Evolutionary conservation across 1,139 yeast genomes (phyloP), one percentile per base, ranked within the genome.

Genomic region (Pichia sp.): DNA sequence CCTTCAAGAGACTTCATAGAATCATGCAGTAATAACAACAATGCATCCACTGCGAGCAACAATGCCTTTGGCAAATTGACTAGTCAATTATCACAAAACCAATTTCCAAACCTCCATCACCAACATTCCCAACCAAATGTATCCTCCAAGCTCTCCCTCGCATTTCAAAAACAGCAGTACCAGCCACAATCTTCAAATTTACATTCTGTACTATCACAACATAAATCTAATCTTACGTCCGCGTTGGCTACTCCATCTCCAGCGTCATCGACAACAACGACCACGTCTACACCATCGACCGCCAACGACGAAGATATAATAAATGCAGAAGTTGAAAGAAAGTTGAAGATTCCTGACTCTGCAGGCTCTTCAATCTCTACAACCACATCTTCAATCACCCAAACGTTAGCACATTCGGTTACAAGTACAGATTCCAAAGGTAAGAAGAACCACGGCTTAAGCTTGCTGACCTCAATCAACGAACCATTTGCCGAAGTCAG

Each of bases 131-230:
- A 21, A 32, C 42, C 42, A 28, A 8, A 18, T 33, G 17, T 32
- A 10, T 17, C 30, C 8, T 62, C 66, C 2, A 61, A 62, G 37
- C 46, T 62, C n/a, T 62, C 67, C 7, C 36, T 62, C 14, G 67
- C 66, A 17, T 50, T 62, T 39, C 56, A 60, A 34, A 53, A 57
- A 15, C 50, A 46, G 30, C 34, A 40, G 14, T 19, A 31, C 7
- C 7, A 14, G 10, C 7, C 31, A n/a, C 17, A 17, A 4, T n/a
- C 11, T 9, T 15, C 32, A 9, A 38, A 27, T 28, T 14, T 31
- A n/a, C 15, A 21, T 22, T 24, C 27, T 7, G 27, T 24, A 8
- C 10, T 24, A 24, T 10, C 7, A 24, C 27, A 7, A 24, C 27
- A 24, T 8, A 24, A 24, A 24, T 24, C 27, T 24, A 15, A 31